phyloP scores from a whole-genome alignment of 805 yeast species.

The Candida suzukii region DNA sequence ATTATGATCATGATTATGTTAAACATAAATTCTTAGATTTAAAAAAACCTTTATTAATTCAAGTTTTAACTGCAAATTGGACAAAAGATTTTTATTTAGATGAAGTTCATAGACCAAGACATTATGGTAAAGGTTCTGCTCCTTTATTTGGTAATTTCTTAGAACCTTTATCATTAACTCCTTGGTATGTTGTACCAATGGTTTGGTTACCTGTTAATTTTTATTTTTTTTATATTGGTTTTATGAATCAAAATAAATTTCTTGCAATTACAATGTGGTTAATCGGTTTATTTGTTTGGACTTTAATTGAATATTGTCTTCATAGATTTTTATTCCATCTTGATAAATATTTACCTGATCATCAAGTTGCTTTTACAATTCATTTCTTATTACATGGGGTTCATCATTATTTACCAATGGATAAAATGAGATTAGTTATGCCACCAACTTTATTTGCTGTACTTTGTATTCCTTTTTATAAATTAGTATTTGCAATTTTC shows the following conservation, averaged over 20 bases:
- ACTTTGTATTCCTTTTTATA: constrained; percentile 75
- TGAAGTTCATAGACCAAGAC: constrained; percentile 97
- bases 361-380: constrained; percentile 62
- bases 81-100: constrained; percentile 86
- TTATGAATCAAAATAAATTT: constrained; percentile 36
- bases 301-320: constrained; percentile 77
- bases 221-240: constrained; percentile 55
- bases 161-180: constrained; percentile 85
- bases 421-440: constrained; percentile 83
- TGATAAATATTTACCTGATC: constrained; percentile 80
- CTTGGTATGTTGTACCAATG: constrained; percentile 90
- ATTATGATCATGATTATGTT: constrained; percentile 58
- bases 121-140: constrained; percentile 95
- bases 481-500: constrained; percentile 63
- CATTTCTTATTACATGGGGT: constrained; percentile 94
- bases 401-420: constrained; percentile 98
- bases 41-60: constrained; percentile 71
- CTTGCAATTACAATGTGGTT: constrained; percentile 53
- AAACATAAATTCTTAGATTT: constrained; percentile 85
- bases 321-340: constrained; percentile 94
- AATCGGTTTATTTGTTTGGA: constrained; percentile 89
- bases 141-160: constrained; percentile 91
- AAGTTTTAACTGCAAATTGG: constrained; percentile 70
- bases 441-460: constrained; percentile 83
- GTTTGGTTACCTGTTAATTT: constrained; percentile 83